Base-by-base conservation (phyloP, 2,329 filamentous ascomycete genomes). In the Aureobasidium sp. region DNA sequence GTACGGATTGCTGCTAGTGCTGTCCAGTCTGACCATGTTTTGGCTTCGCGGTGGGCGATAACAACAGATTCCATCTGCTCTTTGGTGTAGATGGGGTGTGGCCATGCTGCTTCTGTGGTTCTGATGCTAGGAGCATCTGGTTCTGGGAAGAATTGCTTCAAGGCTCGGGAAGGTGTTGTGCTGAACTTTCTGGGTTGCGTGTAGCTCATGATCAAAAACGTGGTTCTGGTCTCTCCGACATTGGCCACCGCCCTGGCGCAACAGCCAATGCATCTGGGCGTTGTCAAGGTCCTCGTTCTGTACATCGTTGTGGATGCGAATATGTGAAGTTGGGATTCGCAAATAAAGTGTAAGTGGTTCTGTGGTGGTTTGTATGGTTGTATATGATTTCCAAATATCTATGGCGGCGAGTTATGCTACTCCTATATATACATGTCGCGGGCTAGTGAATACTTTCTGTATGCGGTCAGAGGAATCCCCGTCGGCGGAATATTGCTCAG, bases 1-100 rank as follows among this genome's bases (percentile, higher is more conserved):
- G 91, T 67, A 7, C 89, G 85, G 53, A 97, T 87, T 66, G 90
- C 84, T 63, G 84, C 82, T 71, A 94, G 86, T 2, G 94, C 94
- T 3, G 88, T 76, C 77, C 84, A 86, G 73, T 99, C 94, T 5
- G 91, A 88, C 70, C 84, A 80, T 13, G 84, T 88, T 69, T 85
- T 81, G 1, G 89, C 85, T 67, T 87, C 74, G 27, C 93, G 87
- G 72, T 97, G 93, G 26, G 87, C 90, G 3, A 93, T 84, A 50
- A 80, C 79, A 55, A 97, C 84, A 26, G 74, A 72, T 27, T 83
- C 79, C 88, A 97, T 94, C 73, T 97, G 87, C 65, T 88, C 81
- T 70, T 88, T 82, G 32, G 88, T 89, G 74, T 90, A 96, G 64
- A 76, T 68, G 53, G 79, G 79, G 69, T 81, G 79, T 6, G 73